A percentile compares a stretch with the other conserved stretches of the same genome.
Conservation (phyloP, 352 stramenopile species). For the Pythium pyrilobum region DNA sequence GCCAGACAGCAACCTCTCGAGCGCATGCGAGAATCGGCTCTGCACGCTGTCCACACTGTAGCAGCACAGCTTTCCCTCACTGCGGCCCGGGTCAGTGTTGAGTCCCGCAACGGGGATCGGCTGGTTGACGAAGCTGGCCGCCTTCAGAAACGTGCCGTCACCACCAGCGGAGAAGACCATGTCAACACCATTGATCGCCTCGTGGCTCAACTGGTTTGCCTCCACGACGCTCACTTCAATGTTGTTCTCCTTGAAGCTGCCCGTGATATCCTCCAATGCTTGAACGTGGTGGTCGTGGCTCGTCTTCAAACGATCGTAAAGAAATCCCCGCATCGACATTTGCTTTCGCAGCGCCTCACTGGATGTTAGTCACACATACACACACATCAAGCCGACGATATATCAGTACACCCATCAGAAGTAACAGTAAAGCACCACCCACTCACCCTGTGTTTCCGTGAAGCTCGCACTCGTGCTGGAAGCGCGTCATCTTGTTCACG, state of each 20-base stretch:
- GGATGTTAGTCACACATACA: background rate
- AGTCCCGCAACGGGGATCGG: constrained; percentile 79
- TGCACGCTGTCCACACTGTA: constrained; percentile 78
- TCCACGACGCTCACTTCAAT: constrained; percentile 71
- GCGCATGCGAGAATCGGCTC: constrained; percentile 62
- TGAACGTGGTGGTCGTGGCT: constrained; percentile 85
- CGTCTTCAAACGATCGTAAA: constrained; percentile 81
- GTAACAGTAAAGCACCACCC: background rate
- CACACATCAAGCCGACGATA: constrained; percentile 10
- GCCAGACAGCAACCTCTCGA: constrained; percentile 62
- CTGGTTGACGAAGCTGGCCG: constrained; percentile 82
- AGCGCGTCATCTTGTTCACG: constrained; percentile 85
- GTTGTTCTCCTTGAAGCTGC: constrained; percentile 56
- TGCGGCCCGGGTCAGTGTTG: constrained; percentile 82
- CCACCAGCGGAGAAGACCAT: constrained; percentile 86
- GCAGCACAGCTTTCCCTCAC: constrained; percentile 84
- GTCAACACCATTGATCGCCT: constrained; percentile 68
- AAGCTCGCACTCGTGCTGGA: constrained; percentile 80
- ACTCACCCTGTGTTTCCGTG: constrained; percentile 76
- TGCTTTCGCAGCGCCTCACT: constrained; percentile 86
- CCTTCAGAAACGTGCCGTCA: constrained; percentile 86
- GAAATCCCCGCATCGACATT: constrained; percentile 88
- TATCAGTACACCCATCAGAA: background rate
- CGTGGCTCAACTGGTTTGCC: constrained; percentile 77
- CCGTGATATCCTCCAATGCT: constrained; percentile 81